Evolutionary conservation across 768 basidiomycete species (phyloP).

Genomic region (Dentipellis sp.): DNA sequence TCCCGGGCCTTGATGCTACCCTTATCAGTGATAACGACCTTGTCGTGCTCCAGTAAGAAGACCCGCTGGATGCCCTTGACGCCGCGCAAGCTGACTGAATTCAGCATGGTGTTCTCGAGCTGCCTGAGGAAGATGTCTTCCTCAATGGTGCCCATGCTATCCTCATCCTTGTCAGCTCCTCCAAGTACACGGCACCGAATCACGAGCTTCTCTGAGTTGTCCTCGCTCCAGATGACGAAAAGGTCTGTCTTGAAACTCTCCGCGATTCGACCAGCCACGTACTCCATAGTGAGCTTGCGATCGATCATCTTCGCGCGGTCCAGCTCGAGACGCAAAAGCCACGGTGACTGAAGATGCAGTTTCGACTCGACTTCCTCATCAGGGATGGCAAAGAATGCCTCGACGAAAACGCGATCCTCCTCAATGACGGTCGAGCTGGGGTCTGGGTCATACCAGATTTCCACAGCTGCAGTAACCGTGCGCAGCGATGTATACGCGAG

Average conservation of each 20-base stretch:
- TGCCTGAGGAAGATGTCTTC: conserved; percentile 96
- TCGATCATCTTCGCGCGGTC: conserved; percentile 98
- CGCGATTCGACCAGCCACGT: conserved; percentile 88
- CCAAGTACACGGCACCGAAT: conserved; percentile 93
- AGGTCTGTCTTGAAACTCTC: conserved; percentile 93
- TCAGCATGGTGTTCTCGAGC: conserved; percentile 93
- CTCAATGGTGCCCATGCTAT: conserved; percentile 63
- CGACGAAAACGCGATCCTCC: conserved; percentile 91
- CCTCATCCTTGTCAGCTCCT: conserved; percentile 79
- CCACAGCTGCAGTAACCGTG: conserved; percentile 89
- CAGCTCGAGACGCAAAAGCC: conserved; percentile 93
- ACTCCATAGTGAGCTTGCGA: conserved; percentile 90
- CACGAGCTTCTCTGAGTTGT: conserved; percentile 94
- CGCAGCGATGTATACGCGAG: conserved; percentile 89
- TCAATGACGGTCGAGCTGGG: conserved; percentile 90
- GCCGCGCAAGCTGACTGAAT: conserved; percentile 90
- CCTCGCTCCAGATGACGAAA: conserved; percentile 98
- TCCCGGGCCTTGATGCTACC: conserved; percentile 51
- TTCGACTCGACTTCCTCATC: conserved; percentile 93
- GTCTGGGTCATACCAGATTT: conserved; percentile 98
- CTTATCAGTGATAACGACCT: conserved; percentile 51
- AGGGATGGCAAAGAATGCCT: conserved; percentile 98
- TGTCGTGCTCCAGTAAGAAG: conserved; percentile 87
- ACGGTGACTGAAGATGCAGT: conserved; percentile 87
- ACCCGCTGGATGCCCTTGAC: conserved; percentile 87